Conservation (phyloP, 73 alveolate genomes). For the Paramecium sonneborni region DNA sequence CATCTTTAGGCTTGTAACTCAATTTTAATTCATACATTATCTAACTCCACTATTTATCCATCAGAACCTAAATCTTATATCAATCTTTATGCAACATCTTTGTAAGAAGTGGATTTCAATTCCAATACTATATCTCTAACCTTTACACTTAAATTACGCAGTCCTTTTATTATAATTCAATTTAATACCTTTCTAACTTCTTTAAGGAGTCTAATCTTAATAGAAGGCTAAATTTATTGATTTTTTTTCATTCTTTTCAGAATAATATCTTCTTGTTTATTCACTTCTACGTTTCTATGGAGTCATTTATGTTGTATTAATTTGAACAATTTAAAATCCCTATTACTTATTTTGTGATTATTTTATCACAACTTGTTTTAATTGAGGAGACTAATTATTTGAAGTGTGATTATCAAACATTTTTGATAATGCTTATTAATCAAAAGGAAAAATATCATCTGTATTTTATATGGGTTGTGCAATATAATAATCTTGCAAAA, state of each 20-base stretch:
- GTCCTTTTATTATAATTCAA: conserved; percentile 59
- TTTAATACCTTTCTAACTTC: conserved; percentile 32
- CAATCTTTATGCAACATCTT: conserved; percentile 86
- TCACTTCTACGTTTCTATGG: not conserved
- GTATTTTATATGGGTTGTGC: not conserved
- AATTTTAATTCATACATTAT: conserved; percentile 29
- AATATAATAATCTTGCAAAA: not conserved
- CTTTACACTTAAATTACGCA: conserved; percentile 76
- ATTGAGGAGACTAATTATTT: not conserved
- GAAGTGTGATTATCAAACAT: not conserved
- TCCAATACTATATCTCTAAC: conserved; percentile 81
- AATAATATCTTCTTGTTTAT: conserved; percentile 14
- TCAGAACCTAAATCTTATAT: conserved; percentile 65
- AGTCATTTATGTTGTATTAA: not conserved
- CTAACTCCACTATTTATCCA: conserved; percentile 62
- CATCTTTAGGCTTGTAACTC: conserved; percentile 75
- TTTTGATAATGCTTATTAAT: not conserved
- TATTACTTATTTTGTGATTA: not conserved
- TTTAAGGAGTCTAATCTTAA: not conserved
- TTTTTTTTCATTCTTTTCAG: conserved; percentile 14
- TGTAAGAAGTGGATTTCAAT: conserved; percentile 74
- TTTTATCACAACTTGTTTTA: not conserved
- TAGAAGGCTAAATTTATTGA: not conserved
- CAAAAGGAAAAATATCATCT: conserved; percentile 10
- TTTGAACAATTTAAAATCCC: not conserved